A percentile compares a stretch with the other conserved stretches of the same genome.
Evolutionary conservation across 1,284 basidiomycete species (phyloP).

Genomic region (Naganishia sp.): DNA sequence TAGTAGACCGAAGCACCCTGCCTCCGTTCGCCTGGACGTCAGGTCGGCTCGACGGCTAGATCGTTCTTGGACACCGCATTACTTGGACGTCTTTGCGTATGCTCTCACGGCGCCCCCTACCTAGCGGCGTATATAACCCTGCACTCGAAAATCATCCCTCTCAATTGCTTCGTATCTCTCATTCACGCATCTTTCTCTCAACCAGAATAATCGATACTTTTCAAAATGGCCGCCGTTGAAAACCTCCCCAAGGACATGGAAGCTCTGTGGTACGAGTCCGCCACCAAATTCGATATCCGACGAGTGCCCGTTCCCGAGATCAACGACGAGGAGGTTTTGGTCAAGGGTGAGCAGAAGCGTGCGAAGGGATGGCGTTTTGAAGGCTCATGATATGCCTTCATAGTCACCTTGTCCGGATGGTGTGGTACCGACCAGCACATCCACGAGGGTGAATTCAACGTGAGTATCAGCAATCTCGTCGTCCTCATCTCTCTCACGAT

Average conservation of each 20-base stretch:
- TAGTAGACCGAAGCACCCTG: neutral
- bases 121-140: neutral
- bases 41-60: neutral
- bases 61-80: neutral
- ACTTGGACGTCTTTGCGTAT: neutral
- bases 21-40: slow-evolving; percentile 3
- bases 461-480: slow-evolving; percentile 32
- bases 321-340: slow-evolving; percentile 65
- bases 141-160: neutral
- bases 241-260: slow-evolving; percentile 30
- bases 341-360: slow-evolving; percentile 61
- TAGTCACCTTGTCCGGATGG: slow-evolving; percentile 60
- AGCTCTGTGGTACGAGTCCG: slow-evolving; percentile 26
- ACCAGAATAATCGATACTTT: neutral
- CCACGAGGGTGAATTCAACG: slow-evolving; percentile 73
- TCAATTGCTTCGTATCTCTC: neutral
- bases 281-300: slow-evolving; percentile 62
- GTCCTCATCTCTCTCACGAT: too few relatives aligned
- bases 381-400: neutral
- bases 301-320: slow-evolving; percentile 65
- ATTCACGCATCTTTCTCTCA: neutral
- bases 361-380: neutral
- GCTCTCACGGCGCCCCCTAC: neutral
- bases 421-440: slow-evolving; percentile 78
- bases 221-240: slow-evolving; percentile 21